Percentiles rank a stretch among this genome's conserved stretches.
These are phyloP conservation scores for Grosmannia clavigera DNA, from an alignment of 2,329 filamentous ascomycete genomes.

Conservation along the genomic window DNA sequence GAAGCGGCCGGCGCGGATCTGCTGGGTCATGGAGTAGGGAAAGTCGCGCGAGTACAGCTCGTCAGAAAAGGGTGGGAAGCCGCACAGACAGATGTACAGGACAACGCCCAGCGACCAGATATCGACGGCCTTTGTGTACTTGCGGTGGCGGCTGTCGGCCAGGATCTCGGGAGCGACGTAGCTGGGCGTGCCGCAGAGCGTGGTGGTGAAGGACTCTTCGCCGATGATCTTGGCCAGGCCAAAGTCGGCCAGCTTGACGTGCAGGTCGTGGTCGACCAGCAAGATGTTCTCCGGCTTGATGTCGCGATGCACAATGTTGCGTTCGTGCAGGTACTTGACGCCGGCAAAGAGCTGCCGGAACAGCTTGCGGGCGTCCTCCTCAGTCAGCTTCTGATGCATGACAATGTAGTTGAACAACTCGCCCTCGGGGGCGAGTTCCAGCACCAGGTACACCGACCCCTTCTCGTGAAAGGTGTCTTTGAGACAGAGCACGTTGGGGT, in stretches of 20 bases:
- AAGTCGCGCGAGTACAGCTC: conserved; percentile 73
- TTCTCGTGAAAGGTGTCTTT: conserved; percentile 92
- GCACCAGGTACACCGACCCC: conserved; percentile 79
- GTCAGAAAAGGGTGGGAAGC: conserved; percentile 93
- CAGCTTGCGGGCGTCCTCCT: conserved; percentile 72
- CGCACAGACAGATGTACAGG: conserved; percentile 91
- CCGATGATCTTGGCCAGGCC: conserved; percentile 97
- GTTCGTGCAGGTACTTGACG: conserved; percentile 91
- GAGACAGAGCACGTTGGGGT: conserved; percentile 82
- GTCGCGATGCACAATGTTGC: conserved; percentile 92
- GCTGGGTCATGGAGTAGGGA: conserved; percentile 75
- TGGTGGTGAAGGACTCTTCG: conserved; percentile 95
- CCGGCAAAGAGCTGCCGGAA: conserved; percentile 89
- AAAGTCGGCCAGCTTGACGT: conserved; percentile 90
- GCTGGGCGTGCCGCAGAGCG: conserved; percentile 89
- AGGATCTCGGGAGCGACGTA: conserved; percentile 96
- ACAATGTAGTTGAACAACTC: conserved; percentile 96
- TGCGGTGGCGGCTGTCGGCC: conserved; percentile 65
- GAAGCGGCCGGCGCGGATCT: conserved; percentile 80
- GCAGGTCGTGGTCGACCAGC: conserved; percentile 69
- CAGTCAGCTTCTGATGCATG: conserved; percentile 75
- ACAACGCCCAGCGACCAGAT: conserved; percentile 97
- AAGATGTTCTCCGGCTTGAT: conserved; percentile 98
- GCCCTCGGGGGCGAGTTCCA: conserved; percentile 83
- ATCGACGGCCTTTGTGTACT: conserved; percentile 91